Evolutionary conservation across 2,329 filamentous ascomycete genomes (phyloP).

Genomic region (Myriosclerotinia curreyana): DNA sequence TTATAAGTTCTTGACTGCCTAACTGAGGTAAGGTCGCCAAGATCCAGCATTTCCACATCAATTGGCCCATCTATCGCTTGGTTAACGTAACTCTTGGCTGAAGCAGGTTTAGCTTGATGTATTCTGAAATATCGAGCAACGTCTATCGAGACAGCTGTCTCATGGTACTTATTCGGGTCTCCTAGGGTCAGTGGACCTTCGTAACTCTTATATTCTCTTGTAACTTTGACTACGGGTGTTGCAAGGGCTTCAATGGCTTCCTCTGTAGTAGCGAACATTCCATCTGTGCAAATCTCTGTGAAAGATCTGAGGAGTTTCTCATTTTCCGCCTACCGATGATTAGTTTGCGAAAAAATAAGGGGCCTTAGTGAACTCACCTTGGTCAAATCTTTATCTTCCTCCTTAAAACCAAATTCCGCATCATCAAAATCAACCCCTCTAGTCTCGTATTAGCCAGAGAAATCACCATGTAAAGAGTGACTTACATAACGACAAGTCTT

Average conservation of each 20-base stretch:
- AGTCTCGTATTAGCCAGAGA: conserved; percentile 30
- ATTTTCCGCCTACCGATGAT: conserved; percentile 56
- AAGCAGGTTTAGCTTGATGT: conserved; percentile 68
- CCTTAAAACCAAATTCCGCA: conserved; percentile 82
- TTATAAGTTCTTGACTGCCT: conserved; percentile 76
- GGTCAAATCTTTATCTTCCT: conserved; percentile 71
- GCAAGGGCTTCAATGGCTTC: conserved; percentile 80
- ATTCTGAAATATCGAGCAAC: conserved; percentile 90
- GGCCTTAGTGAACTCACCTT: conserved; percentile 53
- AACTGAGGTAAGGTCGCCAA: conserved; percentile 62
- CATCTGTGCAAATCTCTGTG: conserved; percentile 62
- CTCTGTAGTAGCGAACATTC: conserved; percentile 76
- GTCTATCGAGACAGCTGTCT: conserved; percentile 74
- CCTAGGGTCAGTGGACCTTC: conserved; percentile 79
- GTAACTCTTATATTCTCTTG: conserved; percentile 74
- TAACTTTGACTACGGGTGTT: conserved; percentile 70
- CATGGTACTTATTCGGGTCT: conserved; percentile 63
- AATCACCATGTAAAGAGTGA: conserved; percentile 29
- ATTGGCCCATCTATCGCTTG: conserved; percentile 42
- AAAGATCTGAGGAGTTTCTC: conserved; percentile 66
- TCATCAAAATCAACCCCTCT: conserved; percentile 95
- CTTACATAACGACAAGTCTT: conserved; percentile 74
- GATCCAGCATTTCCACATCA: conserved; percentile 45
- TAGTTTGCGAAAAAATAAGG: conserved; percentile 26
- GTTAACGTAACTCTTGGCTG: conserved; percentile 73